Evolutionary conservation across 73 alveolate genomes (phyloP).

Genomic region (Paramecium caudatum): DNA sequence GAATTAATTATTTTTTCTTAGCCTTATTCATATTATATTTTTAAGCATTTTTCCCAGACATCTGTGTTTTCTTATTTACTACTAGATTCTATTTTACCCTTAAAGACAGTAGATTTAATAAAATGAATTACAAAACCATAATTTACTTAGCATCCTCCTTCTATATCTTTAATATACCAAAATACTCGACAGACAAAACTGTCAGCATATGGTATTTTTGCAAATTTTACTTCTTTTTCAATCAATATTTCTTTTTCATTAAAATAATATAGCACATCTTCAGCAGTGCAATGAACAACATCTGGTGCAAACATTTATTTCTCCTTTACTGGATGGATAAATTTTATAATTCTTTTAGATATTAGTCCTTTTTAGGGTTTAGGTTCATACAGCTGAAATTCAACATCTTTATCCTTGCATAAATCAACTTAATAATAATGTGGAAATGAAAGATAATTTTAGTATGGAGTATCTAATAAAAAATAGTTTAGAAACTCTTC

Average conservation of each 20-base stretch:
- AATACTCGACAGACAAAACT: conserved; percentile 41
- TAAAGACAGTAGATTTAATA: conserved; percentile 62
- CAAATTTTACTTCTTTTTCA: conserved; percentile 71
- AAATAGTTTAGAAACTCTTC: conserved; percentile 3
- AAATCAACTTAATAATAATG: neutral
- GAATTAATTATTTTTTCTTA: neutral
- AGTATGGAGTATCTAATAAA: conserved; percentile 44
- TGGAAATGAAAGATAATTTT: neutral
- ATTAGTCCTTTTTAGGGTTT: conserved; percentile 19
- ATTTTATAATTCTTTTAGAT: conserved; percentile 39
- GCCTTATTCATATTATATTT: neutral
- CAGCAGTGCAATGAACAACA: conserved; percentile 48
- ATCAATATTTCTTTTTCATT: conserved; percentile 58
- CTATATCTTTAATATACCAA: neutral
- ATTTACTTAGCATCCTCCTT: conserved; percentile 40
- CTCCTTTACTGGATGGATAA: conserved; percentile 74
- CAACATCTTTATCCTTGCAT: neutral
- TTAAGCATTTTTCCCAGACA: conserved; percentile 71
- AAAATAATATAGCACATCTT: conserved; percentile 46
- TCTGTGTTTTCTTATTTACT: conserved; percentile 70
- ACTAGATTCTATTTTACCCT: conserved; percentile 70
- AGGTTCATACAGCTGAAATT: neutral
- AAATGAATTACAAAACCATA: conserved; percentile 70
- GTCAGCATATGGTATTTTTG: conserved; percentile 75
- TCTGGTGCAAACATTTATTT: conserved; percentile 73